Evolutionary conservation across 1,284 basidiomycete genomes (phyloP).

Genomic region (Heliocybe sulcata): DNA sequence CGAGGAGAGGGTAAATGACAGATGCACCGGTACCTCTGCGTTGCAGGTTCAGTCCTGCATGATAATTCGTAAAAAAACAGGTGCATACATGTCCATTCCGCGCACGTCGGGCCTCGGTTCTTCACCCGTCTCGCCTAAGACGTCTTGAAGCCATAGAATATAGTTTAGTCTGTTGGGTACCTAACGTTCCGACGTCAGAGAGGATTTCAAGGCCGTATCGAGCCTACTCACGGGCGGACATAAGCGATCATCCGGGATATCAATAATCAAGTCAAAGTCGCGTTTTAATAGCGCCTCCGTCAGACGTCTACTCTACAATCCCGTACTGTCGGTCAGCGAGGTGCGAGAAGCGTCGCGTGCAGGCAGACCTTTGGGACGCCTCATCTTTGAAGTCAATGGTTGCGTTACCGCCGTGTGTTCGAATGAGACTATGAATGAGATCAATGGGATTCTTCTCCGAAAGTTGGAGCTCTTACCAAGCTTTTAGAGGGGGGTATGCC

Average conservation of each 20-base stretch:
- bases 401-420: conserved; percentile 23
- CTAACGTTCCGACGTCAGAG: conserved; percentile 23
- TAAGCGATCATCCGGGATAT: conserved; percentile 63
- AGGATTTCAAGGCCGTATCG: not conserved
- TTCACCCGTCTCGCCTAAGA: conserved; percentile 21
- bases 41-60: conserved; percentile 4
- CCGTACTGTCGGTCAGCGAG: not conserved
- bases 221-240: conserved; percentile 71
- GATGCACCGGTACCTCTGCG: conserved; percentile 85
- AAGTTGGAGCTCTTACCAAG: conserved; percentile 40
- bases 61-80: not conserved
- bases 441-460: not conserved
- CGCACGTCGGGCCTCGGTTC: conserved; percentile 10
- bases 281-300: conserved; percentile 70
- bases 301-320: conserved; percentile 42
- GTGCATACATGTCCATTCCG: conserved; percentile 49
- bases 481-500: conserved; percentile 48
- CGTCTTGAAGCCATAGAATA: conserved; percentile 65
- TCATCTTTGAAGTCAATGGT: conserved; percentile 72
- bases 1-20: conserved; percentile 83
- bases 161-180: conserved; percentile 83
- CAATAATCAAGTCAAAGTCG: conserved; percentile 64
- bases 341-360: not conserved
- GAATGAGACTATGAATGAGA: conserved; percentile 21
- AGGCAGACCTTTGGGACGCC: conserved; percentile 53